Evolutionary conservation across 345 rosid species (phyloP).

Genomic region (Carallia pectinifolia): DNA sequence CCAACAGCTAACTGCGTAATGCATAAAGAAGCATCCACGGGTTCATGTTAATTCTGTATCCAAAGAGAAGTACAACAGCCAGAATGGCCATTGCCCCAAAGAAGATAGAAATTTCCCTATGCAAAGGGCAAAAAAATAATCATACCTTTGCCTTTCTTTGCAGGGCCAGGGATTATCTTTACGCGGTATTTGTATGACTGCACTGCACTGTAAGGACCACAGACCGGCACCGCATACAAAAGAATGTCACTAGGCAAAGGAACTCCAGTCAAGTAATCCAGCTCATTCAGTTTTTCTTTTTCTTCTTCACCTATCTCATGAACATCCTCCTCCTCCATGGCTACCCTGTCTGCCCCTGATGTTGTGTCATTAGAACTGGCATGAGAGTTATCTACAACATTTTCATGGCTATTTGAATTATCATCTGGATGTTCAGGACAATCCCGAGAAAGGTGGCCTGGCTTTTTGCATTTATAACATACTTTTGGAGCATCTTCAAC

Average conservation of each 20-base stretch:
- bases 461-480: slow-evolving; percentile 86
- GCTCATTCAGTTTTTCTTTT: slow-evolving; percentile 76
- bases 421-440: slow-evolving; percentile 67
- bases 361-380: slow-evolving; percentile 20
- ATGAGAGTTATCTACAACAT: slow-evolving; percentile 18
- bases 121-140: neutral
- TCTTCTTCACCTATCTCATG: slow-evolving; percentile 90
- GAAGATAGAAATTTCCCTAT: neutral
- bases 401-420: slow-evolving; percentile 24
- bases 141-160: slow-evolving; percentile 92
- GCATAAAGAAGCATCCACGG: too few relatives aligned
- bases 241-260: slow-evolving; percentile 76
- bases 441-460: slow-evolving; percentile 84
- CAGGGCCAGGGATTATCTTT: slow-evolving; percentile 85
- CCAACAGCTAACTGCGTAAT: too few relatives aligned
- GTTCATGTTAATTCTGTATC: neutral
- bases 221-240: slow-evolving; percentile 80
- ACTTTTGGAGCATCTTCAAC: slow-evolving; percentile 65
- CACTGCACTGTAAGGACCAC: slow-evolving; percentile 87
- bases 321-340: slow-evolving; percentile 91
- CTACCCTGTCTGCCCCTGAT: slow-evolving; percentile 61
- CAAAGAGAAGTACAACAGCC: neutral
- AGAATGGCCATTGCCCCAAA: neutral
- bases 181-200: slow-evolving; percentile 89
- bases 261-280: slow-evolving; percentile 87